Evolutionary conservation across 106 monocot genomes (phyloP).

Genomic region (Phalaenopsis aphrodite): DNA sequence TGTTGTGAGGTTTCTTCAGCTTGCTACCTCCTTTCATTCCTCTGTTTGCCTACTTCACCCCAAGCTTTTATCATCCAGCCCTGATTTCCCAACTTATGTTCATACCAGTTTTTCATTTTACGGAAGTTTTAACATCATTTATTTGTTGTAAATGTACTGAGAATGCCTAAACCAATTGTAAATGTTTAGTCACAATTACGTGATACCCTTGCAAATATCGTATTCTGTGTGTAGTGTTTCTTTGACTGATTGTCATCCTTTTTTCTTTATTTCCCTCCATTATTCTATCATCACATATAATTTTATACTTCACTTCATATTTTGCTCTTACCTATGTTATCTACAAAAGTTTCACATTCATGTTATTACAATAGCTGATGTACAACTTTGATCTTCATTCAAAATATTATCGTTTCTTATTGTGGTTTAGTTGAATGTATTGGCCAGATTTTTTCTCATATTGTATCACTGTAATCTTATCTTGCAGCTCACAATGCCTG

Average conservation of each 20-base stretch:
- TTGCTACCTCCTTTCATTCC: neutral
- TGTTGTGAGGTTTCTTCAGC: neutral
- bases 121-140: neutral
- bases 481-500: conserved; percentile 47
- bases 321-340: neutral
- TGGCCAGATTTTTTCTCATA: neutral
- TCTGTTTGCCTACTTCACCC: neutral
- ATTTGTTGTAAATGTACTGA: neutral
- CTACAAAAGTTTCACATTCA: neutral
- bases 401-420: neutral
- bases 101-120: neutral
- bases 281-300: neutral
- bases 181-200: neutral
- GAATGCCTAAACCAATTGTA: neutral
- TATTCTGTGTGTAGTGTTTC: neutral
- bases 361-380: neutral
- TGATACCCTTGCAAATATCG: conserved; percentile 3
- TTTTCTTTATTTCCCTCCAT: neutral
- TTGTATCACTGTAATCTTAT: neutral
- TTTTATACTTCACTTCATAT: neutral
- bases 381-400: neutral
- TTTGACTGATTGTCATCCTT: neutral
- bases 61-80: neutral
- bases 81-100: neutral
- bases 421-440: neutral